Base-by-base conservation (phyloP, 768 basidiomycete genomes). In the Suillus hirtellus region DNA sequence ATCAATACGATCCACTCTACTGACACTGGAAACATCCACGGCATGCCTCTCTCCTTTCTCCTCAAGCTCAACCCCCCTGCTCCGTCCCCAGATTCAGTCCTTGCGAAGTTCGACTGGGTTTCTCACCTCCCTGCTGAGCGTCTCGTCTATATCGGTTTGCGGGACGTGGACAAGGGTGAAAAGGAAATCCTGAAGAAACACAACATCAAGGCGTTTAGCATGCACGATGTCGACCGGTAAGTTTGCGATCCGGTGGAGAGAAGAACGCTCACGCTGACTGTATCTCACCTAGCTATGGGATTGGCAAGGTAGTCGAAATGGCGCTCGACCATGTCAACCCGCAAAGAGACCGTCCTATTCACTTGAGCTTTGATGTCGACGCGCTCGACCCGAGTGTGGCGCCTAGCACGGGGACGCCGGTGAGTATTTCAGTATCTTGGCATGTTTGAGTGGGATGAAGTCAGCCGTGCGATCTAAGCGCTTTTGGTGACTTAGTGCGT, bases 301-400 rank as follows among this genome's bases (percentile, higher is more conserved):
- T 97, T 63, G 95, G 96, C 24, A 88, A 88, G 71, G 95, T 99
- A 62, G 89, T 99, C 56, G 93, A 99, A 71, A 93, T 96, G 93
- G 97, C 97, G 38, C 78, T 99, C 68, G 92, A 98, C 74, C 86
- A 93, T 75, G 91, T 99, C 69, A 97, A 96, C 77, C 93, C 92
- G 12, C 82, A 85, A 63, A 81, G 94, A 68, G 84, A 91, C 67
- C 79, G 81, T 42, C 97, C 97, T 21, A 93, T 98, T 65, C 97
- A 99, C 77, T 78, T 99, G 64, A 94, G 92, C 73, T 99, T 98
- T 74, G 97, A 99, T 74, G 95, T 99, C 27, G 94, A 96, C 71
- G 95, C 95, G 12, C 78, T 96, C 59, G 96, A 99, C 75, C 97
- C 97, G 12, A 85, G 85, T 15, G 56, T 58, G 12, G 56, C 38